Conservation (phyloP, 768 basidiomycete genomes). For the Pisolithus sp. region DNA sequence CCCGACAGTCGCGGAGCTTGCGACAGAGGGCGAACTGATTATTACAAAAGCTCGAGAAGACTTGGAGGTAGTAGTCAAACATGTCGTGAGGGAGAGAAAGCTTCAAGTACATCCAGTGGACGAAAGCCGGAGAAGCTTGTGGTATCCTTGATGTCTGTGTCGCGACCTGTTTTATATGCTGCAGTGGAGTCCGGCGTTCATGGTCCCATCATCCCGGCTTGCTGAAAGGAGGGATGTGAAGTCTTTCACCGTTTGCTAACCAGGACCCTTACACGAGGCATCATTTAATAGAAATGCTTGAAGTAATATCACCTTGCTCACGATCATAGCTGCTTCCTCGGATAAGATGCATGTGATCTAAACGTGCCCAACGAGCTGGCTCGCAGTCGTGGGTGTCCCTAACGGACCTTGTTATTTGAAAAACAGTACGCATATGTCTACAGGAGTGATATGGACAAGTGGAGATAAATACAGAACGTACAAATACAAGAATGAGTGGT, state of each 20-base stretch:
- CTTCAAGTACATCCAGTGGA: slow-evolving; percentile 19
- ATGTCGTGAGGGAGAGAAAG: slow-evolving; percentile 18
- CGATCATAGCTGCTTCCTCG: slow-evolving; percentile 16
- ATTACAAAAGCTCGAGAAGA: slow-evolving; percentile 18
- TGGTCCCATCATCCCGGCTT: slow-evolving; percentile 8
- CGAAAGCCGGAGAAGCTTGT: slow-evolving; percentile 7
- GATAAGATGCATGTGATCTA: slow-evolving; percentile 28
- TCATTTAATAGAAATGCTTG: slow-evolving; percentile 20
- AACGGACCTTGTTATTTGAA: slow-evolving; percentile 12
- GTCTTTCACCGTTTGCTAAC: slow-evolving; percentile 9
- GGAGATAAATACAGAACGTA: slow-evolving; percentile 15
- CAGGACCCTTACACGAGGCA: slow-evolving; percentile 21
- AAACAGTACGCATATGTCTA: slow-evolving; percentile 10
- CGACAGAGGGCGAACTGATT: slow-evolving; percentile 15
- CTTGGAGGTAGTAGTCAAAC: slow-evolving; percentile 18
- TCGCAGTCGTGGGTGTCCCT: slow-evolving; percentile 22
- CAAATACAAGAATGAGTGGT: slow-evolving; percentile 21
- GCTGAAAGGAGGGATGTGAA: slow-evolving; percentile 13
- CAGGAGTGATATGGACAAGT: slow-evolving; percentile 14
- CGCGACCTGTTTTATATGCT: slow-evolving; percentile 17
- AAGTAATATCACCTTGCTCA: slow-evolving; percentile 27
- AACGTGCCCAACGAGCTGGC: slow-evolving; percentile 17
- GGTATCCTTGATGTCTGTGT: slow-evolving; percentile 1
- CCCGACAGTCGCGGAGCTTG: slow-evolving; percentile 16
- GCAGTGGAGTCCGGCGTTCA: slow-evolving; percentile 15